phyloP scores from a whole-genome alignment of 2,329 filamentous ascomycete species.

The Coniosporium tulheliwenetii region DNA sequence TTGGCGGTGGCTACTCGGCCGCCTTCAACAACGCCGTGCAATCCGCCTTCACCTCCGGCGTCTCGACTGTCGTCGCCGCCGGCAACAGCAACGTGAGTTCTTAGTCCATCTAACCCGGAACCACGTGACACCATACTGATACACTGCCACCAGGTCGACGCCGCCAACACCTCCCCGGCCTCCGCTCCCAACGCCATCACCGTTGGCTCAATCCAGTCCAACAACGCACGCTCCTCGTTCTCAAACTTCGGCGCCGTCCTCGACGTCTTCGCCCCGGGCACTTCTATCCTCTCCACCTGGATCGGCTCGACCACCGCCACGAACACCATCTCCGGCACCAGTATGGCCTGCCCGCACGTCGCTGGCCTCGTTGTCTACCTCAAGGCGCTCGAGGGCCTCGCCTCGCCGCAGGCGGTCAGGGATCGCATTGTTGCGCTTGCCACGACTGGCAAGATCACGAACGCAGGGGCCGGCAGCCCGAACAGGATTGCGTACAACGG shows the following conservation, averaged over 20 bases:
- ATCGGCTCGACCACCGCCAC: constrained; percentile 30
- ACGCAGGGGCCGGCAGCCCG: constrained; percentile 1
- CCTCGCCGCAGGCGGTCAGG: too few species aligned
- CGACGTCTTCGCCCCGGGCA: constrained; percentile 44
- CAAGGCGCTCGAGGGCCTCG: constrained; percentile 13
- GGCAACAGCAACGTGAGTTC: constrained; percentile 28
- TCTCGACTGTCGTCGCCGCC: constrained; percentile 39
- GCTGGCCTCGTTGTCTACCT: constrained; percentile 40
- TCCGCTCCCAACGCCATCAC: constrained; percentile 17
- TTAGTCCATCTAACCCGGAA: too few species aligned
- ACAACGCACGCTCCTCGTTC: constrained; percentile 22
- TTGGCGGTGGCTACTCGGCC: constrained; percentile 30
- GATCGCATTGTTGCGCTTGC: constrained; percentile 1
- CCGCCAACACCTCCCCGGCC: too few species aligned
- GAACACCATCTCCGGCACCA: constrained; percentile 33
- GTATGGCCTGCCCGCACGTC: constrained; percentile 36
- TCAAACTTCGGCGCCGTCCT: constrained; percentile 34
- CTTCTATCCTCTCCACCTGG: constrained; percentile 36
- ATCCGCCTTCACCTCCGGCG: constrained; percentile 27
- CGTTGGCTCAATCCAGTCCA: constrained; percentile 28
- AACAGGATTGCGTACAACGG: constrained; percentile 6
- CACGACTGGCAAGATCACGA: constrained; percentile 2
- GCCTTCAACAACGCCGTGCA: constrained; percentile 36
- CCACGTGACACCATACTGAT: too few species aligned
- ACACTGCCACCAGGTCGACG: too few species aligned